Conservation (phyloP, 73 alveolate species). For the Uronychia setigera region DNA sequence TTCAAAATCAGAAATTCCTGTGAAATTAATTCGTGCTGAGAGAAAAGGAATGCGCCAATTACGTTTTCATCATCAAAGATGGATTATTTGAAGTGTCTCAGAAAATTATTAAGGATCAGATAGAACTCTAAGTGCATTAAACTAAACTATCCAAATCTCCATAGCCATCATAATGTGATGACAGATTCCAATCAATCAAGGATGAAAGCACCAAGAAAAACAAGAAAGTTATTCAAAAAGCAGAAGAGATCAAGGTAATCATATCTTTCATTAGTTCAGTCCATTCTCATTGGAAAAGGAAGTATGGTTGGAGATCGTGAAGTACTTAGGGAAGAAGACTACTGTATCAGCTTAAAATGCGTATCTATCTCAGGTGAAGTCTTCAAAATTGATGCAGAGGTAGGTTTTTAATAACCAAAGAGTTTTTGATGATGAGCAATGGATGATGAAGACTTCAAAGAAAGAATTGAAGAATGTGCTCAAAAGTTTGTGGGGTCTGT, state of each 20-base stretch:
- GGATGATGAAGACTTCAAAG: neutral
- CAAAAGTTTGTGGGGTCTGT: too few relatives aligned
- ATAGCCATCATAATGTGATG: neutral
- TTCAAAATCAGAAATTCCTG: neutral
- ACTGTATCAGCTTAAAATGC: neutral
- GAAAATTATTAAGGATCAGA: neutral
- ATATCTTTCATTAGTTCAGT: neutral
- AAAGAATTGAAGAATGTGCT: neutral
- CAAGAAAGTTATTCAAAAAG: neutral
- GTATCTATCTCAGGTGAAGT: neutral
- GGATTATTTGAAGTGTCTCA: constrained; percentile 6
- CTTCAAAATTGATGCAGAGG: neutral
- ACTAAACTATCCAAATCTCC: neutral
- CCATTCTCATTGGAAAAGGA: neutral
- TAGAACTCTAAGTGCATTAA: neutral
- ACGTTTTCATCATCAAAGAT: constrained; percentile 15
- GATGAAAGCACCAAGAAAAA: neutral
- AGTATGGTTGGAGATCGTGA: neutral
- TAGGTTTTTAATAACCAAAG: too few relatives aligned
- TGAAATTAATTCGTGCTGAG: neutral
- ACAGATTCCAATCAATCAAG: neutral
- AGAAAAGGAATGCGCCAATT: constrained; percentile 11
- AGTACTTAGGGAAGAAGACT: neutral
- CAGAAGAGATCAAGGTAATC: neutral
- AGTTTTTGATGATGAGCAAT: neutral